A percentile compares a stretch with the other conserved stretches of the same genome.
These are phyloP conservation scores for Saccharomyces pastorianus DNA, from an alignment of 1,139 yeast genomes.

Conservation along the genomic window DNA sequence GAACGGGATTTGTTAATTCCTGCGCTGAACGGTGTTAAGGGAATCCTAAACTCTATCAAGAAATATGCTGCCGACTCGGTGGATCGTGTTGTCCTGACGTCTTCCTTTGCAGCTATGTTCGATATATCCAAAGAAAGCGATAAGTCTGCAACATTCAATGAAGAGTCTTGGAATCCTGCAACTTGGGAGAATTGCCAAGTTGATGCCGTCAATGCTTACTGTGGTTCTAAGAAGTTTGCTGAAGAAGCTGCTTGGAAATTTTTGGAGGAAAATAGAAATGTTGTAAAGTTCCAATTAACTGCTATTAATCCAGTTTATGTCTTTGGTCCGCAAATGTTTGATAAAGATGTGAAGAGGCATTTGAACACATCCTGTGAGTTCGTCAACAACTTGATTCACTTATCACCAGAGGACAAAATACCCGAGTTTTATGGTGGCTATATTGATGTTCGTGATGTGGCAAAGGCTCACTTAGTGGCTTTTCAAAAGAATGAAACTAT, in stretches of 20 bases:
- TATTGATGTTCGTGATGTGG: slow-evolving; percentile 49
- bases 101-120: slow-evolving; percentile 44
- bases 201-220: slow-evolving; percentile 36
- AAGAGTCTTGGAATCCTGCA: slow-evolving; percentile 37
- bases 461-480: slow-evolving; percentile 42
- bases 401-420: slow-evolving; percentile 14
- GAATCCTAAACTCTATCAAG: slow-evolving; percentile 37
- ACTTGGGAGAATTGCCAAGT: slow-evolving; percentile 32
- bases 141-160: slow-evolving; percentile 42
- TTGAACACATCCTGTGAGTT: slow-evolving; percentile 36
- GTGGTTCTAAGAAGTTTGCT: slow-evolving; percentile 46
- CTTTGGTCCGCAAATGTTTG: slow-evolving; percentile 41
- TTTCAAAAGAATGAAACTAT: slow-evolving; percentile 31
- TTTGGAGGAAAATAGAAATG: slow-evolving; percentile 30
- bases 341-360: slow-evolving; percentile 22
- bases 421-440: slow-evolving; percentile 18
- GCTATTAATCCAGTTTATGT: slow-evolving; percentile 47
- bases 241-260: slow-evolving; percentile 53
- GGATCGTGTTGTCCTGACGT: slow-evolving; percentile 44
- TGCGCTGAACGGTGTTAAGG: slow-evolving; percentile 44
- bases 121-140: slow-evolving; percentile 58
- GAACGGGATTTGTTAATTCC: slow-evolving; percentile 40
- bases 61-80: slow-evolving; percentile 41
- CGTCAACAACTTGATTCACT: slow-evolving; percentile 24
- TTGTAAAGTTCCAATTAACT: slow-evolving; percentile 38